Evolutionary conservation across 345 rosid species (phyloP), one percentile per base, ranked within the genome.

Genomic region (Sonneratia caseolaris): DNA sequence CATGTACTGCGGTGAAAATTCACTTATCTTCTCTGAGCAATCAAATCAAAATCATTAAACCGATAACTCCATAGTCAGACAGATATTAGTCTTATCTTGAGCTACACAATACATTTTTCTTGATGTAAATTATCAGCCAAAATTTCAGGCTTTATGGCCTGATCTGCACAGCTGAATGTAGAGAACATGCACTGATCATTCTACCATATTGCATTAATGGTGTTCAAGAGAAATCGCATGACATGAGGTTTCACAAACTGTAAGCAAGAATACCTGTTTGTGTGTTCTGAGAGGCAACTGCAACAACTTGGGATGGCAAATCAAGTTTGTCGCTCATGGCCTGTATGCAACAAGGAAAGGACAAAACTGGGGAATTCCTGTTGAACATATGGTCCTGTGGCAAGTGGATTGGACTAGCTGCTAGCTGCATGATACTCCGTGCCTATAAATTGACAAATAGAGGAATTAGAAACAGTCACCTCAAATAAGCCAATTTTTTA

Each of bases 381-480:
- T 70, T 75, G 61, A 72, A 37, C n/a, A 73, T 65, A 83, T 79
- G 82, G 59, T 82, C 83, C 76, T 76, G 82, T 62, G 87, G 80
- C 77, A 85, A 74, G 75, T 84, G 91, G 42, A 82, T 72, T 38
- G 97, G 85, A 78, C 79, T 78, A 48, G 91, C 86, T 67, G 98
- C 98, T 62, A 91, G 82, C 68, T 89, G 93, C 97, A 93, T 91
- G 70, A 93, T 83, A 69, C 84, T 81, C 72, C 42, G 86, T 24
- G 98, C 98, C 98, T 93, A 85, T 86, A 89, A 83, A 82, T 74
- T 78, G 22, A 66, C 6, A 8, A 16, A 37, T 66, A n/a, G 14
- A 66, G 8, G 48, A 66, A 66, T 19, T 40, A 65, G 13, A 10
- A 62, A 66, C 0, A 19, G 3, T 12, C 6, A 4, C 19, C 7